phyloP scores from a whole-genome alignment of 2,329 filamentous ascomycete genomes.

The Nothophaeocryptopus gaeumannii region DNA sequence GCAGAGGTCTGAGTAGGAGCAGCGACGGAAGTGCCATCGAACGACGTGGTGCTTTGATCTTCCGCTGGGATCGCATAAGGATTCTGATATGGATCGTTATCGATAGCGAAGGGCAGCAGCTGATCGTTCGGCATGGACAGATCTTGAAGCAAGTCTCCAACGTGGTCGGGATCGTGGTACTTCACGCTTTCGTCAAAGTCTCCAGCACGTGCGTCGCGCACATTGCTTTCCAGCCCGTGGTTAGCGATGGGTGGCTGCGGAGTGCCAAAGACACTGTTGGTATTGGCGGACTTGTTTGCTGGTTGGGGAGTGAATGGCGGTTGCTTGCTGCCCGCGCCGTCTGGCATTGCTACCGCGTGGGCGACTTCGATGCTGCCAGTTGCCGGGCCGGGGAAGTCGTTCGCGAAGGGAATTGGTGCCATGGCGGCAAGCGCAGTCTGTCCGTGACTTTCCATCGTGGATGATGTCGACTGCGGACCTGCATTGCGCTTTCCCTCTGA shows the following conservation, averaged over 20 bases:
- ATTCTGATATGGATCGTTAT: neutral
- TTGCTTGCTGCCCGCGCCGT: neutral
- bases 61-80: neutral
- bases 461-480: constrained; percentile 3
- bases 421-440: constrained; percentile 1
- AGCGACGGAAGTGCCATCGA: neutral
- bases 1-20: constrained; percentile 11
- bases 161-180: too few relatives aligned
- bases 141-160: constrained; percentile 1
- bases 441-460: constrained; percentile 14
- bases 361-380: neutral
- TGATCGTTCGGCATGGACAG: neutral
- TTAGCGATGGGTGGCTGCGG: constrained; percentile 16
- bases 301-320: too few relatives aligned
- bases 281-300: too few relatives aligned
- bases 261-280: constrained; percentile 9
- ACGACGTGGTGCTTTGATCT: constrained; percentile 6
- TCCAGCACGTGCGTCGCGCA: constrained; percentile 15
- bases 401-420: neutral
- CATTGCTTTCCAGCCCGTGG: constrained; percentile 21
- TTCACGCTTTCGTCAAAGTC: constrained; percentile 2
- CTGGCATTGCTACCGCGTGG: neutral
- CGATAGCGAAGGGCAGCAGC: neutral
- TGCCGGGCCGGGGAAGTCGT: neutral
- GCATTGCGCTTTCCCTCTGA: constrained; percentile 3